Percentiles rank a stretch among this genome's conserved stretches.
These are phyloP conservation scores for Gossypium arboreum DNA, from an alignment of 345 rosid genomes.

Conservation along the genomic window DNA sequence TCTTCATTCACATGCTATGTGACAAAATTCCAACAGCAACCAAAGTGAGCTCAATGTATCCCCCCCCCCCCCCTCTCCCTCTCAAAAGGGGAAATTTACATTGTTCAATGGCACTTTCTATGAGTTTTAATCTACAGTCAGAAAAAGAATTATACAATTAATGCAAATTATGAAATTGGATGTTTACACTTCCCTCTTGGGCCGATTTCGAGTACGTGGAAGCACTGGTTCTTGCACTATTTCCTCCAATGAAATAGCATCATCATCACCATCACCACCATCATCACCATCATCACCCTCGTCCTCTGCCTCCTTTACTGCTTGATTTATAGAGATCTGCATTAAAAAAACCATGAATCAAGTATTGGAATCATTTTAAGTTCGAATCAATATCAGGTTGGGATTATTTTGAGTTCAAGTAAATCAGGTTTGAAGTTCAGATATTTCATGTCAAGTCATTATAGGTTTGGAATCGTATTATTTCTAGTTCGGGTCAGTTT, in stretches of 20 bases:
- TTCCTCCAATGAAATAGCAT: constrained; percentile 35
- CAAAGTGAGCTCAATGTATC: not conserved
- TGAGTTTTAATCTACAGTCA: not conserved
- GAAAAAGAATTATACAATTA: constrained; percentile 8
- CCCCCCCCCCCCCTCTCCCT: not conserved
- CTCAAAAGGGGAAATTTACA: not conserved
- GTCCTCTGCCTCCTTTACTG: constrained; percentile 50
- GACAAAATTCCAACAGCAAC: not conserved
- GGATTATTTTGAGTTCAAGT: no score
- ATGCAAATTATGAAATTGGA: not conserved
- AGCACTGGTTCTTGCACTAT: constrained; percentile 43
- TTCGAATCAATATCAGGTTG: no score
- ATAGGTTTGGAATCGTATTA: no score
- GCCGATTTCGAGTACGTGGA: constrained; percentile 62
- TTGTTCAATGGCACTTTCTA: not conserved
- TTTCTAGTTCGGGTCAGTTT: no score
- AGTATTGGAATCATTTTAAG: no score
- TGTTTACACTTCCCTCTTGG: constrained; percentile 56
- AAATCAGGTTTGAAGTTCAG: no score
- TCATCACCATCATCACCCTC: constrained; percentile 10
- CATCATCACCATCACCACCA: constrained; percentile 15
- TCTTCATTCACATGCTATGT: not conserved
- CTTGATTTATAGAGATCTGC: constrained; percentile 63
- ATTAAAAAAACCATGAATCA: not conserved
- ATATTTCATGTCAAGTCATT: no score